Base-by-base conservation (phyloP, 106 monocot genomes). In the Triglochin maritima region DNA sequence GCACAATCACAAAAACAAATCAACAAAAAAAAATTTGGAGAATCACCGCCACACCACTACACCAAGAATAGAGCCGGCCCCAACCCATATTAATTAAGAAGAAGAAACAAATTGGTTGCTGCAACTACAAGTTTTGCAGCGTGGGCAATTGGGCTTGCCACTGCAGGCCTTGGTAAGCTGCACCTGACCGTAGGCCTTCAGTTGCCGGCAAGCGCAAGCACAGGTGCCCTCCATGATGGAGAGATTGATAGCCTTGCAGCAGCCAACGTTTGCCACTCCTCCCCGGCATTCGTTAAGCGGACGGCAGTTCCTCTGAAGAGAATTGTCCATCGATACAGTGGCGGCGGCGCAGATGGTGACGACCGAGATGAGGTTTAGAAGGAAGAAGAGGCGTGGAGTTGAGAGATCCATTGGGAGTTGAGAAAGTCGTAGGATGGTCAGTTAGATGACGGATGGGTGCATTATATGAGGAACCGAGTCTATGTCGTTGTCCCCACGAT, bases 211-310 rank as follows among this genome's bases (percentile, higher is more conserved):
- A 17, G 17, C 65, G 50, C 65, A 66, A 50, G 50, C 3, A 15
- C 65, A 66, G 48, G 48, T 50, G 50, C 49, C 50, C 16, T 17
- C 8, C 44, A 7, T 9, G 65, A 66, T 66, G 50, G 48, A 15
- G n/a, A 10, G 4, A 8, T 66, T 51, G 14, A 66, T n/a, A 17
- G 65, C 65, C 50, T n/a, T 50, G 65, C 65, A 66, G 50, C 65
- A 66, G 50, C 14, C 65, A 17, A 8, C 65, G 50, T 66, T 66
- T 15, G 65, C 50, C 65, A 66, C 65, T 2, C 65, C 65, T 10
- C 48, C 65, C 3, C 65, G 65, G 65, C 65, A 66, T 4, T 16
- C 49, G 65, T 66, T 49, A 0, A 66, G 17, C 1, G 48, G 9
- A 5, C 49, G 48, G 50, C 65, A 66, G 65, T 29, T 14, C 8